Base-by-base conservation (phyloP, 805 yeast genomes). In the Candida sphagnicola region DNA sequence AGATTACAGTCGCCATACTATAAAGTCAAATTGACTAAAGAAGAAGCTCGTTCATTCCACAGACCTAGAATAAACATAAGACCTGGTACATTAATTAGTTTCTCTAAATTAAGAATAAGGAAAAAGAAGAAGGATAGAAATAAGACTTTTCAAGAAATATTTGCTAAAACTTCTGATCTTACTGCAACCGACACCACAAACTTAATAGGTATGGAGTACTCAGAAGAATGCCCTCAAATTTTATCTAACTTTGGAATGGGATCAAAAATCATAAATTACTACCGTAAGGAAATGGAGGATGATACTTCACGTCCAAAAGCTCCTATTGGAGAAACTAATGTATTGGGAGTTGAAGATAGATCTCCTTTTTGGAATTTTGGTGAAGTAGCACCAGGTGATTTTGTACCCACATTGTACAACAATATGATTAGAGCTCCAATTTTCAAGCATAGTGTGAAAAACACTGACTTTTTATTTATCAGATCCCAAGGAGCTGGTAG, bases 351-450 rank as follows among this genome's bases (percentile, higher is more conserved):
- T 1, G 96, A 90, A 56, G 99, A 93, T 62, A 75, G 95, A 51
- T 86, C 96, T 5, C 97, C 99, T 10, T 93, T 93, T 57, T 93
- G 99, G 98, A 93, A 90, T 59, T 93, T 89, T 66, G 99, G 99
- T 1, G 86, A 85, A 64, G 98, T 93, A 5, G 96, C 88, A 33
- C 86, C 89, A 2, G 99, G 99, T 2, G 87, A 84, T 50, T 78
- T 88, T 39, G 96, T 90, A 2, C 98, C 98, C 1, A 86, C 99
- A 0, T 65, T 91, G 34, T 93, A 93, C 65, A 93, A 91, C 57
- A 85, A 88, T 51, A 82, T 93, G 84, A 60, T 84, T 4, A 68
- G 99, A 44, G 97, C 99, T 0, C 99, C 99, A 0, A 75, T 91
- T 2, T 91, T 87, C 67, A 81, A 82, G 53, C 99, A 93, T 55